Percentiles rank a stretch among this genome's conserved stretches.
Conservation (phyloP, 768 basidiomycete genomes). For the Leccinum longicurvipes region DNA sequence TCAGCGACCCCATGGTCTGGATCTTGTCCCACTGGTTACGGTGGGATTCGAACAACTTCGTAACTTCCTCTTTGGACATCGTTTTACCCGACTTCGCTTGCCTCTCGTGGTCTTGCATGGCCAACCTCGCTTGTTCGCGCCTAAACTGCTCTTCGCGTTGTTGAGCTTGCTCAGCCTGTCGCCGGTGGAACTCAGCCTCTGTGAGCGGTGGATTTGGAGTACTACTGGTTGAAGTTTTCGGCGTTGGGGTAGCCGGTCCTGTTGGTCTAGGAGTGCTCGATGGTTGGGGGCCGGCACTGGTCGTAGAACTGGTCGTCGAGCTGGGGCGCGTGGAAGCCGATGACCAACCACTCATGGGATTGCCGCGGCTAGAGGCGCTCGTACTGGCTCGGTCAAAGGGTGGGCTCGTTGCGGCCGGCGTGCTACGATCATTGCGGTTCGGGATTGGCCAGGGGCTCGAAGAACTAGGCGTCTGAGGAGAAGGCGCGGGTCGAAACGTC, state of each 20-base stretch:
- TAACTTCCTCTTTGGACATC: conserved; percentile 55
- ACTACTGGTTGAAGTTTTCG: conserved; percentile 14
- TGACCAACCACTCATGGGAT: conserved; percentile 27
- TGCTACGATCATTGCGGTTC: conserved; percentile 31
- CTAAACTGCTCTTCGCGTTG: conserved; percentile 69
- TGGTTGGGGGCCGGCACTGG: conserved; percentile 18
- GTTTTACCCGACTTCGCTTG: conserved; percentile 41
- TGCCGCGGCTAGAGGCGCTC: conserved; percentile 26
- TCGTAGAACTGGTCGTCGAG: conserved; percentile 26
- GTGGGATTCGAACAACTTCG: conserved; percentile 55
- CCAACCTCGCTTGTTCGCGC: conserved; percentile 60
- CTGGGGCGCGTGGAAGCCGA: conserved; percentile 28
- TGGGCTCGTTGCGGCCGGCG: conserved; percentile 30
- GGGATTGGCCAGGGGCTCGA: conserved; percentile 32
- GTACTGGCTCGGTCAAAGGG: conserved; percentile 32
- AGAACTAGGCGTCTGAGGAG: conserved; percentile 29
- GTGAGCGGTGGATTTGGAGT: conserved; percentile 25
- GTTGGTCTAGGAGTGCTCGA: conserved; percentile 26
- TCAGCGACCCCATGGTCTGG: conserved; percentile 38
- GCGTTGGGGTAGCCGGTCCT: conserved; percentile 19
- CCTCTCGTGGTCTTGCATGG: conserved; percentile 48
- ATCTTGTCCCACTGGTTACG: conserved; percentile 60
- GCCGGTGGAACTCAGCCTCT: conserved; percentile 60
- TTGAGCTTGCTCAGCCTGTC: conserved; percentile 59
- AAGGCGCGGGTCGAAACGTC: conserved; percentile 19